Percentiles rank a stretch among this genome's conserved stretches.
Evolutionary conservation across 2,329 filamentous ascomycete species (phyloP).

Genomic region (Hypoxylon sp.): DNA sequence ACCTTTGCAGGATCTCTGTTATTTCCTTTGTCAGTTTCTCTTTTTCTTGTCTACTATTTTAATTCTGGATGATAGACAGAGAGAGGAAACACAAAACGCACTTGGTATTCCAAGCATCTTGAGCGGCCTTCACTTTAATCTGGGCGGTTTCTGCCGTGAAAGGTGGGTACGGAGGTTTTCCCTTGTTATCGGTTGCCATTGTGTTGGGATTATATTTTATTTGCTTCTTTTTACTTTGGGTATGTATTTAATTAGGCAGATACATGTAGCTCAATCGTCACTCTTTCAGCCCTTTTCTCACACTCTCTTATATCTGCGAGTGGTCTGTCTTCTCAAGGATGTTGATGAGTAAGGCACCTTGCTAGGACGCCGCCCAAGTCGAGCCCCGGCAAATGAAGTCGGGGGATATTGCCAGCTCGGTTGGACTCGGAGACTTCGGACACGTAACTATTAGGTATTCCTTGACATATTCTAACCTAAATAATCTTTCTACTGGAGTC

Average conservation of each 20-base stretch:
- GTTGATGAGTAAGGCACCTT: conserved; percentile 7
- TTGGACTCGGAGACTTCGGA: conserved; percentile 23
- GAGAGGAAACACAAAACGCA: conserved; percentile 55
- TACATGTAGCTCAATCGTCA: background rate
- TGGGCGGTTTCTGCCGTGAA: conserved; percentile 80
- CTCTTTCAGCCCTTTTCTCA: background rate
- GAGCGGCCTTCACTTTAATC: conserved; percentile 86
- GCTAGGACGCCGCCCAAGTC: conserved; percentile 1
- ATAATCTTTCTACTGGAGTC: background rate
- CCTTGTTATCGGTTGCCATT: conserved; percentile 49
- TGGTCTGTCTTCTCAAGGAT: background rate
- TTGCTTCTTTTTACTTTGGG: background rate
- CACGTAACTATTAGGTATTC: conserved; percentile 11
- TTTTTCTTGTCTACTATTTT: background rate
- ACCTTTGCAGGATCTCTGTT: conserved; percentile 74
- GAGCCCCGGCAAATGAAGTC: conserved; percentile 21
- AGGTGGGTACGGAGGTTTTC: conserved; percentile 72
- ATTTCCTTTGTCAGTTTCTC: conserved; percentile 1
- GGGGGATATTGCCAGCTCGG: conserved; percentile 29
- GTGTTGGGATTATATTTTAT: background rate
- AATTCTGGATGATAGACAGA: background rate
- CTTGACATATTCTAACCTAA: conserved; percentile 25
- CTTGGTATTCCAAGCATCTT: conserved; percentile 86
- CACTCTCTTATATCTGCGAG: conserved; percentile 11
- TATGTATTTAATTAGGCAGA: background rate